Base-by-base conservation (phyloP, 495 filamentous ascomycete genomes). In the Daldinia caldariorum region DNA sequence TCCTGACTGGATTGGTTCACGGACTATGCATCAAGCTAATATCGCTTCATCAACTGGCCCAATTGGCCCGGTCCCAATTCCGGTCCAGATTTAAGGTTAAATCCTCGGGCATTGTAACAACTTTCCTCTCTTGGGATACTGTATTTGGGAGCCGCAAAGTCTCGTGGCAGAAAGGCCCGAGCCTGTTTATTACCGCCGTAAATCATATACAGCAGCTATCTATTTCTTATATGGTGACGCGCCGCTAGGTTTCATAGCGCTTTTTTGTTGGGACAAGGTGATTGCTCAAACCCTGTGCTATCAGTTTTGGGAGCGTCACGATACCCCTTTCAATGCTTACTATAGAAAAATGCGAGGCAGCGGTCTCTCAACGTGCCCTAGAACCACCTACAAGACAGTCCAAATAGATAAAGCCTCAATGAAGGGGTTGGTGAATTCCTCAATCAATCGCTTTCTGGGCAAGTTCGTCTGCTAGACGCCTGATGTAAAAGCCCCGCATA, bases 391-490 rank as follows among this genome's bases (percentile, higher is more conserved):
- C 16, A 18, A 10, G 1, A 16, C 7, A 9, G 9, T 3, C 18
- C 6, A 45, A 45, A 45, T 45, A 4, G 41, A 16, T 3, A 20
- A 7, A 9, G 18, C 18, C 7, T 0, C 16, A 22, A 12, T 13
- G 9, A 5, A 3, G 16, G 10, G 9, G 10, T 22, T 13, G 5
- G 2, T 22, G 3, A 13, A 6, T 32, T 12, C n/a, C 8, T 63
- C 10, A 66, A 7, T 63, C 49, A 3, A 34, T 8, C 3, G 39
- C 50, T 50, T 75, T 77, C 64, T 74, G 60, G 13, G 72, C 79
- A 65, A 97, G 78, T 74, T 97, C 94, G 56, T 88, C 85, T 3
- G 84, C 92, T 62, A 97, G 79, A 63, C 92, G 85, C 73, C 88
- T 79, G 63, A 96, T 71, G 79, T 97, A 96, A 73, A 97, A 96